These are phyloP conservation scores for Blastocystis sp. DNA, from an alignment of 352 stramenopile genomes.

Conservation along the genomic window DNA sequence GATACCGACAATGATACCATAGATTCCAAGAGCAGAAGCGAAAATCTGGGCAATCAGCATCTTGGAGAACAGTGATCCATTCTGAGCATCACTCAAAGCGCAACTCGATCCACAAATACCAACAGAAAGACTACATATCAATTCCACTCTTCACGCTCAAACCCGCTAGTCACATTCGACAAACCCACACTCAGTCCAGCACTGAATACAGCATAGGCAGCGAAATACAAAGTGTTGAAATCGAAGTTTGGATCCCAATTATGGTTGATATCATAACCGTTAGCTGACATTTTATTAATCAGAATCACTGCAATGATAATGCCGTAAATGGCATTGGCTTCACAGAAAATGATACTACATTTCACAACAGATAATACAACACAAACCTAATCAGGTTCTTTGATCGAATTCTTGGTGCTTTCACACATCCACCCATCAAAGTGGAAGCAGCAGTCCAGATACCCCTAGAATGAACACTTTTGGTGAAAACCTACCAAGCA, in stretches of 20 bases:
- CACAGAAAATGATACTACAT: conserved; percentile 81
- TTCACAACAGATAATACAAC: background rate
- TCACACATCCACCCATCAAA: conserved; percentile 76
- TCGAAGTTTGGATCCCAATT: conserved; percentile 64
- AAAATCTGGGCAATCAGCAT: conserved; percentile 85
- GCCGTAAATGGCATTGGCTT: conserved; percentile 81
- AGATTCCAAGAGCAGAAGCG: conserved; percentile 79
- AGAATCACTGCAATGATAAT: conserved; percentile 83
- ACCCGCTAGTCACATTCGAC: conserved; percentile 81
- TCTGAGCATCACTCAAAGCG: conserved; percentile 79
- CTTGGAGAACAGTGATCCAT: conserved; percentile 78
- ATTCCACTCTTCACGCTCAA: conserved; percentile 53
- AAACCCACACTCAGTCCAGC: conserved; percentile 76
- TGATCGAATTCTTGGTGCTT: conserved; percentile 78
- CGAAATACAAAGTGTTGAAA: conserved; percentile 75
- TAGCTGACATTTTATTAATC: conserved; percentile 73
- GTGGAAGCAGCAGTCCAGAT: conserved; percentile 82
- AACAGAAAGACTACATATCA: conserved; percentile 72
- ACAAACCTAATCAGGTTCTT: conserved; percentile 79
- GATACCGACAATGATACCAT: conserved; percentile 82
- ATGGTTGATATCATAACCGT: background rate
- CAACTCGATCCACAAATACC: conserved; percentile 79
- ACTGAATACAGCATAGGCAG: conserved; percentile 77
- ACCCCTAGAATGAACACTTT: conserved; percentile 68
- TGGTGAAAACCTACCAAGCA: conserved; percentile 70